Evolutionary conservation across 2,329 filamentous ascomycete genomes (phyloP), one percentile per base, ranked within the genome.

Genomic region (Fusarium guadeloupense): DNA sequence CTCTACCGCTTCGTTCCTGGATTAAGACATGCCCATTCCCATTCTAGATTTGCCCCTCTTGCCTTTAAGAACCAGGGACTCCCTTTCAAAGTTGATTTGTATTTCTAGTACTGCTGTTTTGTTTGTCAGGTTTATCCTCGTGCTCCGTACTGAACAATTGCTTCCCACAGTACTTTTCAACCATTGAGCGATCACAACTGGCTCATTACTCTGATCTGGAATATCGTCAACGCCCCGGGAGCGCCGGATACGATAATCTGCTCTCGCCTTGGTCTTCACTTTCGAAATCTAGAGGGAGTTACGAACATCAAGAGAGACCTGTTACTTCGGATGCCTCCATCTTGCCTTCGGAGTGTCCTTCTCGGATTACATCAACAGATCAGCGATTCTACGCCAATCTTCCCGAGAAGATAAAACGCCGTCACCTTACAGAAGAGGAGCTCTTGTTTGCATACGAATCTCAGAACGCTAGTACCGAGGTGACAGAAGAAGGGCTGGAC

Each of bases 371-470:
- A 48, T 81, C 82, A 50, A 80, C 82, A 25, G 86, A 91, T 67
- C 84, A 84, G 49, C 81, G 85, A 61, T 92, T 90, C 80, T 93
- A 88, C 72, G 80, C 88, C 47, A 85, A 82, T 19, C 80, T 93
- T 35, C 90, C 91, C 17, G 85, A 90, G 60, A 92, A 92, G 74
- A 83, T 92, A 62, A 87, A 86, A 70, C 85, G 86, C 63, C 86
- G 85, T 63, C 85, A 90, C 59, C 89, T 93, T 72, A 88, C 88
- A 20, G 81, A 80, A 42, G 89, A 93, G 74, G 91, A 95, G 75
- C 89, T 89, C 37, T 75, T 87, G 54, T 79, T 89, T 51, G 83
- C 83, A 62, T 54, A 75, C 28, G 41, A 62, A 31, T 30, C 33
- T 19, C 56, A 48, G 20, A 49, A 63, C 59, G 71, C 70, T 46